phyloP scores from a whole-genome alignment of 108 stramenopile species.

The Nitzschia palea region DNA sequence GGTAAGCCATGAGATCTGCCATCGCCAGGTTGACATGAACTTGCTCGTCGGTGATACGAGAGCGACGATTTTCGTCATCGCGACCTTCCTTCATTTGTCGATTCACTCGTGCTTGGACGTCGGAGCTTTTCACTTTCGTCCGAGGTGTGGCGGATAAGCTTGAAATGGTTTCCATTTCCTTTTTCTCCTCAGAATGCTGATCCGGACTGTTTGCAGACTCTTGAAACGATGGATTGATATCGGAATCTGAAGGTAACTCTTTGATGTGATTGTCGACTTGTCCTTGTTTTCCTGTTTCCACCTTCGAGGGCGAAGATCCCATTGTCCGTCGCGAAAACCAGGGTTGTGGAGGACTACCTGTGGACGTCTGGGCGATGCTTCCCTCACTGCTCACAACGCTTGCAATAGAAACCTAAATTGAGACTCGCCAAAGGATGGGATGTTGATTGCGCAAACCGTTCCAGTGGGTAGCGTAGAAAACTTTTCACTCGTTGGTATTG shows the following conservation, averaged over 20 bases:
- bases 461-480: no score
- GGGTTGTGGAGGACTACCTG: neutral
- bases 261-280: neutral
- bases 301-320: slow-evolving; percentile 25
- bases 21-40: slow-evolving; percentile 70
- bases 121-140: neutral
- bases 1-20: slow-evolving; percentile 88
- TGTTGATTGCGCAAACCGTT: no score
- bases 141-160: slow-evolving; percentile 10
- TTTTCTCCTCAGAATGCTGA: neutral
- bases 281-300: neutral
- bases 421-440: no score
- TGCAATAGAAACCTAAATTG: no score
- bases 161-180: slow-evolving; percentile 12
- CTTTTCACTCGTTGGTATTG: no score
- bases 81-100: neutral
- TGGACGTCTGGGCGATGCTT: neutral
- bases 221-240: neutral
- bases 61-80: slow-evolving; percentile 17
- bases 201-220: neutral
- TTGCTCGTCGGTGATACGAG: slow-evolving; percentile 45
- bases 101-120: neutral
- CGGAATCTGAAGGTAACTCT: neutral
- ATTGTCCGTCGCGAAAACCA: slow-evolving; percentile 4
- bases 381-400: no score